Evolutionary conservation across 805 yeast genomes (phyloP).

Genomic region (Saccharomycopsis capsularis): DNA sequence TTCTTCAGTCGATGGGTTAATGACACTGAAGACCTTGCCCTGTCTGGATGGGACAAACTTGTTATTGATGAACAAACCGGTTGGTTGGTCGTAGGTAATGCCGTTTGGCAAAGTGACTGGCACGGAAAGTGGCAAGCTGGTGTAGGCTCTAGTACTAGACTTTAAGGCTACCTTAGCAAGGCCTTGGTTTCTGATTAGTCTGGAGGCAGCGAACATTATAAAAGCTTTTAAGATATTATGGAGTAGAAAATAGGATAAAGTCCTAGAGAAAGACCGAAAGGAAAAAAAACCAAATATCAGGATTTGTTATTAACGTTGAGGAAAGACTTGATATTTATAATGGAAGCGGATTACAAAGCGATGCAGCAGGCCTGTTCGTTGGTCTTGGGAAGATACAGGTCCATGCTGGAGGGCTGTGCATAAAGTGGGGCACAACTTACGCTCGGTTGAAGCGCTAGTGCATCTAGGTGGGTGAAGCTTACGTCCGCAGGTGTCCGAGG

Average conservation of each 20-base stretch:
- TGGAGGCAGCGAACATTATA: background rate
- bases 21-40: slow-evolving; percentile 52
- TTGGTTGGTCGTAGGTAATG: slow-evolving; percentile 64
- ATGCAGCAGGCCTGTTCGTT: no score
- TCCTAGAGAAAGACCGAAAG: background rate
- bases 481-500: background rate
- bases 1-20: slow-evolving; percentile 71
- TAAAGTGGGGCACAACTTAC: background rate
- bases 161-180: background rate
- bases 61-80: slow-evolving; percentile 76
- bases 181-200: background rate
- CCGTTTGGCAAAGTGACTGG: slow-evolving; percentile 69
- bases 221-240: background rate
- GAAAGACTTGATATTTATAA: background rate
- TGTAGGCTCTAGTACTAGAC: background rate
- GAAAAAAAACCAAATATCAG: background rate
- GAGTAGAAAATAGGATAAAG: no score
- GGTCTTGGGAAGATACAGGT: no score
- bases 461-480: background rate
- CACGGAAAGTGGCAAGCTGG: slow-evolving; percentile 34
- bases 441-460: background rate
- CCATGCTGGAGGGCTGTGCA: background rate
- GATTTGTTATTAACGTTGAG: background rate
- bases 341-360: background rate
- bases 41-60: slow-evolving; percentile 58